These are phyloP conservation scores for Naganishia friedmannii DNA, from an alignment of 768 basidiomycete species.

Conservation along the genomic window DNA sequence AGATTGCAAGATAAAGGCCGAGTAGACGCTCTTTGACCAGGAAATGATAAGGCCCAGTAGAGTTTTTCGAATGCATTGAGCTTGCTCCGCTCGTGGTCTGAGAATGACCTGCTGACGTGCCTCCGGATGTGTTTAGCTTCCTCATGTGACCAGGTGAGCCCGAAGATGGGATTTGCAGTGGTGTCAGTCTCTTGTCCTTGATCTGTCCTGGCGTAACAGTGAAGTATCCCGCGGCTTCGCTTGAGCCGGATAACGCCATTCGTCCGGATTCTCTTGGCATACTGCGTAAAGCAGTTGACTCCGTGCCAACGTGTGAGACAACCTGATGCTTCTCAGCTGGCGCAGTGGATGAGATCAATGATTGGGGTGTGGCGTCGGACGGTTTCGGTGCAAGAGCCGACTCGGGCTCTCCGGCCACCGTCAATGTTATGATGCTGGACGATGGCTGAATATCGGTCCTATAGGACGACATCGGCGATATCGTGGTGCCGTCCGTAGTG, in stretches of 20 bases:
- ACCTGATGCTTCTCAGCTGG: background rate
- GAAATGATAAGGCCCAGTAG: conserved; percentile 73
- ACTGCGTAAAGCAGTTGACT: background rate
- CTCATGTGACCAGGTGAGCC: background rate
- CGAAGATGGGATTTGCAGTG: conserved; percentile 16
- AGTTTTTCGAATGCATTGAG: conserved; percentile 6
- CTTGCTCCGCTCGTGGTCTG: background rate
- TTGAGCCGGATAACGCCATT: background rate
- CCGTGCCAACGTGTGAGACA: background rate
- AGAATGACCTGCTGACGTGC: background rate
- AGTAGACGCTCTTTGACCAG: conserved; percentile 85
- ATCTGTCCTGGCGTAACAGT: background rate
- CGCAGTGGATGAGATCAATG: background rate
- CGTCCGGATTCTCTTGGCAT: background rate
- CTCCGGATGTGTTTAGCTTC: background rate
- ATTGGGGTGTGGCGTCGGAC: background rate
- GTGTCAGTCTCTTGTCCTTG: conserved; percentile 18
- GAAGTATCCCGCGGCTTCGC: conserved; percentile 6
- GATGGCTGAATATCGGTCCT: background rate
- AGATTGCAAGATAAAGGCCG: conserved; percentile 51
- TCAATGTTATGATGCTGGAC: background rate
- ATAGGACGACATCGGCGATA: conserved; percentile 1
- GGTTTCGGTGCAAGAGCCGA: background rate
- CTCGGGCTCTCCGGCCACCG: background rate
- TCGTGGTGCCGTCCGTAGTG: background rate